Conservation (phyloP, 2,329 filamentous ascomycete species). For the Penicillium sp. region DNA sequence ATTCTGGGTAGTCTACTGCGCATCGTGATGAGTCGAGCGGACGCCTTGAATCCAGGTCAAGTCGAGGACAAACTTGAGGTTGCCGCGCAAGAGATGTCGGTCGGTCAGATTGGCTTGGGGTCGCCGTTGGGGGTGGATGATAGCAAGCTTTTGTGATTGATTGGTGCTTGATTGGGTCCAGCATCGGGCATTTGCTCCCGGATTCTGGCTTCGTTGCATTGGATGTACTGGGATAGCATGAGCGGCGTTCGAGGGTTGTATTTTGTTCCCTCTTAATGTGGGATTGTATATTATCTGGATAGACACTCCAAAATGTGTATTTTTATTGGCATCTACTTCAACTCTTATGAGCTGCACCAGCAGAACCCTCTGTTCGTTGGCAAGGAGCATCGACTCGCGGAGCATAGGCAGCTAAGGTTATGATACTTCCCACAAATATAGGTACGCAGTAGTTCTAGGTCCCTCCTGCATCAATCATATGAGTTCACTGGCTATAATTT, state of each 20-base stretch:
- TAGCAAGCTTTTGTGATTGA: constrained; percentile 23
- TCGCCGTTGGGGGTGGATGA: constrained; percentile 27
- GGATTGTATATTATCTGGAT: constrained; percentile 6
- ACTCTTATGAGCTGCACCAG: neutral
- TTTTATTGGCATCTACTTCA: neutral
- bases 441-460: no score
- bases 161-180: constrained; percentile 5
- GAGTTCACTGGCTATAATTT: no score
- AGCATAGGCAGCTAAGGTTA: no score
- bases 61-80: constrained; percentile 34
- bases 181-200: neutral
- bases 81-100: constrained; percentile 40
- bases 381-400: no score
- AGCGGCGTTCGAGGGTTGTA: constrained; percentile 1
- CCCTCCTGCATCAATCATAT: no score
- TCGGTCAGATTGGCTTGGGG: constrained; percentile 33
- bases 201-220: neutral
- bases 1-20: constrained; percentile 42
- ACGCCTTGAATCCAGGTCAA: constrained; percentile 23
- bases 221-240: neutral
- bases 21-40: constrained; percentile 39
- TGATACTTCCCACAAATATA: no score
- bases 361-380: no score
- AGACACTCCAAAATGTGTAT: neutral
- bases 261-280: neutral